Percentiles rank a stretch among this genome's conserved stretches.
These are phyloP conservation scores for Penicillium malachiteum DNA, from an alignment of 495 filamentous ascomycete genomes.

Conservation along the genomic window DNA sequence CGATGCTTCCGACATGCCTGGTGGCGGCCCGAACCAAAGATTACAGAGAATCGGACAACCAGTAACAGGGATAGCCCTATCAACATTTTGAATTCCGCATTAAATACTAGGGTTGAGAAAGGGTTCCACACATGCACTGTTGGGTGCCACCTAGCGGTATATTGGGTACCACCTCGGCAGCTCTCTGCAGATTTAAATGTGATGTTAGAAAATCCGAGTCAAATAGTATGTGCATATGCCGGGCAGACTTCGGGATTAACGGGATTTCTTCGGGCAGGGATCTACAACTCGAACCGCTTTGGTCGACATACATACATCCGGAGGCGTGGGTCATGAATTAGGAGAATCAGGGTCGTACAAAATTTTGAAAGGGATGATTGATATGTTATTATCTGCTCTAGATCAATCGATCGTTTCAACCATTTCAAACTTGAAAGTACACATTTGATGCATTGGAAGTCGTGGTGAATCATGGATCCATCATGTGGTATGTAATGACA, in stretches of 20 bases:
- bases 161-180: not conserved
- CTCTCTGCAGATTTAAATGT: not conserved
- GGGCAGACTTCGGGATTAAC: not conserved
- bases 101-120: no score
- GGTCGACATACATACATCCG: not conserved
- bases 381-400: not conserved
- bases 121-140: no score
- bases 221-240: no score
- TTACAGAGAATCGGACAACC: no score
- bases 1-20: no score
- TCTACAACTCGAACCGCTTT: not conserved
- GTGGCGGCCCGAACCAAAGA: no score
- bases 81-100: no score
- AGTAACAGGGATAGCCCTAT: no score
- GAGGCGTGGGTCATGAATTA: not conserved
- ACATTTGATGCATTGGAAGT: not conserved
- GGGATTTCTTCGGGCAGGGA: not conserved
- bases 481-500: no score
- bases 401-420: not conserved
- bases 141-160: no score
- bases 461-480: no score
- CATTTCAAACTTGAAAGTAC: constrained; percentile 1
- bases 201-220: no score
- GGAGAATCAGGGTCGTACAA: not conserved
- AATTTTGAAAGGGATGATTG: not conserved